Base-by-base conservation (phyloP, 495 filamentous ascomycete species). In the Hypoxylon trugodes region DNA sequence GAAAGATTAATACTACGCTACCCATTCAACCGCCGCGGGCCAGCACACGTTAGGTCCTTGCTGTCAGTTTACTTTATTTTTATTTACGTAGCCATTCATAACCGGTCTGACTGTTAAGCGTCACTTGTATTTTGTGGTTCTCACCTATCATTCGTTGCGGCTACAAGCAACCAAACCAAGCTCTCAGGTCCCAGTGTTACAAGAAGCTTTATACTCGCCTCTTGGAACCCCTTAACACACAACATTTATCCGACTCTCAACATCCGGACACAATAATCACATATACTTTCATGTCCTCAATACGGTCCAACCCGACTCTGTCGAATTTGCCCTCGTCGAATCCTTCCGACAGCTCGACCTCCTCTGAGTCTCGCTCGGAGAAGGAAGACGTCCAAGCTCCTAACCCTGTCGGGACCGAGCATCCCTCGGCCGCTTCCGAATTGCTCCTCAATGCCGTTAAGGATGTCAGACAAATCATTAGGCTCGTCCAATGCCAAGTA, bases 401-500 rank as follows among this genome's bases (percentile, higher is more conserved):
- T 8, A 45, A 48, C 25, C 53, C 45, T 19, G 54, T 54, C 15
- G 35, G 33, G 41, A 40, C 60, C 12, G 61, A 56, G 38, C 53
- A 50, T 24, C 54, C 68, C 38, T 42, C 41, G 6, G 42, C 25
- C 10, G 59, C 58, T 26, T 45, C 68, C 18, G 38, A 49, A 15
- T 26, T 57, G 13, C 61, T 64, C 15, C 59, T 73, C 9, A 47
- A 53, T 46, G 64, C 68, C 18, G 19, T 38, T 36, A 70, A 52
- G 33, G 64, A 73, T 47, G 61, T 57, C 10, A 66, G 87, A 56
- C 73, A 82, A 35, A 81, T 96, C 38, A 76, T 94, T 61, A 86
- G 85, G 28, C 74, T 91, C 22, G 76, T 93, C 13, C 90, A 94
- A 72, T 97, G 93, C 71, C 79, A 81, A 16, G 75, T 82, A 61